Conservation (phyloP, 164 flowering plant species). For the Platanus orientalis region DNA sequence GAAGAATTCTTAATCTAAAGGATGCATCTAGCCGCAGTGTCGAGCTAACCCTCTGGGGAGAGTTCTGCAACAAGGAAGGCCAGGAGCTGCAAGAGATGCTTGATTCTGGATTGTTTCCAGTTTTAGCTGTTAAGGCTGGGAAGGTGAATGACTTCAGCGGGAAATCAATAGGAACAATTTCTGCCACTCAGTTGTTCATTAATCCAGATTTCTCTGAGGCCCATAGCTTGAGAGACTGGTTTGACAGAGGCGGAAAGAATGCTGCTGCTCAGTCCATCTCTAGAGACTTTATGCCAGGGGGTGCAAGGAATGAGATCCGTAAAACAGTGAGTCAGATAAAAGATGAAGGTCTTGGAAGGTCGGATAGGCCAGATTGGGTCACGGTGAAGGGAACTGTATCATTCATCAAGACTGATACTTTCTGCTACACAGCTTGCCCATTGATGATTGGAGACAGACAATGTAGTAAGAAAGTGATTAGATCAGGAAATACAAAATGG, state of each 20-base stretch:
- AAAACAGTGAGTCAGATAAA: constrained; percentile 80
- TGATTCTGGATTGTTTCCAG: constrained; percentile 68
- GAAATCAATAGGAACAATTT: constrained; percentile 86
- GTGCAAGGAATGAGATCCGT: constrained; percentile 53
- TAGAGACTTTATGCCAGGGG: constrained; percentile 52
- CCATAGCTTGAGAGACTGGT: constrained; percentile 62
- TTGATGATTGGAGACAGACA: constrained; percentile 90
- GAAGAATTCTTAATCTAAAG: constrained; percentile 70
- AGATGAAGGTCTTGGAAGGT: constrained; percentile 87
- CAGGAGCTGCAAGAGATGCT: constrained; percentile 71
- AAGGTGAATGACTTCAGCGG: constrained; percentile 94
- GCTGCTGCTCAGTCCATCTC: constrained; percentile 68
- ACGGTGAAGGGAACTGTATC: constrained; percentile 64
- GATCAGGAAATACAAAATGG: constrained; percentile 60
- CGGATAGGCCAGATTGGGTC: constrained; percentile 90
- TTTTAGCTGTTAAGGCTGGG: constrained; percentile 86
- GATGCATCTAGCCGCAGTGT: constrained; percentile 71
- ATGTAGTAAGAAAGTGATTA: constrained; percentile 83
- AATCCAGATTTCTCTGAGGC: constrained; percentile 86
- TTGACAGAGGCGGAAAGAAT: constrained; percentile 66
- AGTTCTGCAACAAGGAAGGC: constrained; percentile 90
- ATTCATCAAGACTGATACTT: constrained; percentile 74
- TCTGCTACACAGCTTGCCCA: constrained; percentile 96
- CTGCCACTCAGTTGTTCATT: constrained; percentile 78
- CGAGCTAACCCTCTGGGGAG: constrained; percentile 96